Evolutionary conservation across 257 asterid genomes (phyloP), one percentile per base, ranked within the genome.

Genomic region (Fraxinus anomala): DNA sequence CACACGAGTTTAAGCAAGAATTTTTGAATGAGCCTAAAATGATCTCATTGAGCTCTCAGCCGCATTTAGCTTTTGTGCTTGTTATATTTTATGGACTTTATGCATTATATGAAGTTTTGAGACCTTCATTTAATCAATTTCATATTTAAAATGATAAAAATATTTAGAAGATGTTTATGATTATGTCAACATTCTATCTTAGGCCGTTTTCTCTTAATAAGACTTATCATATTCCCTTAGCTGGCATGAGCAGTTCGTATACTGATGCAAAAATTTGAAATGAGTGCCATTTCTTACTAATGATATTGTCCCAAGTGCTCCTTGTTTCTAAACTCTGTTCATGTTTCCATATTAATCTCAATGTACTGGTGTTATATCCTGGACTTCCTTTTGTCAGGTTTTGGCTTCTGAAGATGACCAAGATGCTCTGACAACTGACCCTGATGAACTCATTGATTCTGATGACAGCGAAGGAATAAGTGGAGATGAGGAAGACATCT

Each of bases 401-500:
- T 92, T 91, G 68, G 95, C 94, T 78, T 96, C 99, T 54, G 99
- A 96, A 83, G 98, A 93, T 83, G 99, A 96, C 80, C 97, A 96
- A 79, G 98, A 96, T 86, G 98, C 99, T 75, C 82, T 92, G 83
- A 92, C 99, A 78, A 96, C 97, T 11, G 99, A 94, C 81, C 98
- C 98, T 67, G 98, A 93, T 84, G 99, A 96, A 81, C 91, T 96
- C 74, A 85, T 92, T 70, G 99, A 96, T 82, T 93, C 98, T 11
- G 98, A 96, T 83, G 98, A 92, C 78, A 93, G 99, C 85, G 99
- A 96, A 70, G 96, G 91, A 84, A 83, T 93, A 81, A 92, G 97
- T 82, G 99, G 97, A 80, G 99, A 93, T 78, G 98, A 96, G 83
- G 99, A 96, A 84, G 99, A 93, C 82, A 91, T 96, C 21, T 96